phyloP scores from a whole-genome alignment of 2,329 filamentous ascomycete genomes.

The Erysiphe pisi region DNA sequence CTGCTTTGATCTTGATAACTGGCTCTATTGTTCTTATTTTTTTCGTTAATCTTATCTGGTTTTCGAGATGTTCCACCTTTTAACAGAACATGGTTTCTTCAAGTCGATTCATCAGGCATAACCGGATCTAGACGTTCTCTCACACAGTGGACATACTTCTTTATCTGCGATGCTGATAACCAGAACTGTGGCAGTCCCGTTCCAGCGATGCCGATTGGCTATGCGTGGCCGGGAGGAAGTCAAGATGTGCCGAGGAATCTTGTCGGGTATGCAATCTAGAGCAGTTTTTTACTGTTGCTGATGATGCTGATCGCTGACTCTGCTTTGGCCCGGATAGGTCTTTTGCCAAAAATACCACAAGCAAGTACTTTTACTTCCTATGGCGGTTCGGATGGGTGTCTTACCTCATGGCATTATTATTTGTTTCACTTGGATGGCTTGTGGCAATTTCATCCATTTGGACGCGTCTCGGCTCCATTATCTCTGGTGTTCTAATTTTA shows the following conservation, averaged over 20 bases:
- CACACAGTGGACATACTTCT: slow-evolving; percentile 43
- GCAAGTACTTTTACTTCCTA: slow-evolving; percentile 60
- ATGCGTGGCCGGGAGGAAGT: no score
- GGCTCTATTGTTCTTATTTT: no score
- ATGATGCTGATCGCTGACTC: neutral
- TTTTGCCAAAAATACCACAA: slow-evolving; percentile 47
- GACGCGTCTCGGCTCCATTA: slow-evolving; percentile 53
- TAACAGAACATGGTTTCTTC: slow-evolving; percentile 73
- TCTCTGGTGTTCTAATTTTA: slow-evolving; percentile 49
- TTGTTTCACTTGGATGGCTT: slow-evolving; percentile 57
- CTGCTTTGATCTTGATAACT: no score
- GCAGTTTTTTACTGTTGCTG: neutral
- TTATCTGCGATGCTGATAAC: no score
- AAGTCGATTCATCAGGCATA: slow-evolving; percentile 64
- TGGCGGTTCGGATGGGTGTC: slow-evolving; percentile 92
- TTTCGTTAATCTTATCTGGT: slow-evolving; percentile 40
- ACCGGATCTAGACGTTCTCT: slow-evolving; percentile 49
- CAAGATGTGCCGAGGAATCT: slow-evolving; percentile 46
- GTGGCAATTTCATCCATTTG: slow-evolving; percentile 52
- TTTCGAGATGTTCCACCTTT: slow-evolving; percentile 47
- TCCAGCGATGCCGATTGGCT: no score
- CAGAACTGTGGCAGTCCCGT: no score
- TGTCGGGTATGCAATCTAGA: slow-evolving; percentile 40
- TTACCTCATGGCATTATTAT: slow-evolving; percentile 69
- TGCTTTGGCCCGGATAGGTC: slow-evolving; percentile 38